phyloP scores from a whole-genome alignment of 2,329 filamentous ascomycete species.

The Colletotrichum kahawae region DNA sequence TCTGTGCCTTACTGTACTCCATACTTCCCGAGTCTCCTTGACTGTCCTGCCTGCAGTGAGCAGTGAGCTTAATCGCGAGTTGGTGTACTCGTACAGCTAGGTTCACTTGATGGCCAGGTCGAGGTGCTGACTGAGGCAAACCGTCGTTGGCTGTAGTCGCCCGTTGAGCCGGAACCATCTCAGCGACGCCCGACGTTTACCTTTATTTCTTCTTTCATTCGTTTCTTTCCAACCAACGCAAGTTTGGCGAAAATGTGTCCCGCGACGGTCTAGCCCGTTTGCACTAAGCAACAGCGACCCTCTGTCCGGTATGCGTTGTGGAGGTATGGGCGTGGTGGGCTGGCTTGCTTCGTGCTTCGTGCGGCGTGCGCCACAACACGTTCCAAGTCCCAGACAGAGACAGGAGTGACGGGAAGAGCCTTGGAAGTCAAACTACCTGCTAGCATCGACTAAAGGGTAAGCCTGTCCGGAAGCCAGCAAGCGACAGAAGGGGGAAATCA shows the following conservation, averaged over 20 bases:
- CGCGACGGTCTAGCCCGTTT: neutral
- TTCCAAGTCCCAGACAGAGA: neutral
- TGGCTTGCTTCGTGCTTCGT: neutral
- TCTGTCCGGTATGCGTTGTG: neutral
- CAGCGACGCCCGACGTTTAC: neutral
- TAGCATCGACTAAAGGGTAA: neutral
- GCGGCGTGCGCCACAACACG: neutral
- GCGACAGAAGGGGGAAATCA: neutral
- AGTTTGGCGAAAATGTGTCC: neutral
- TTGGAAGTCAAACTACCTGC: neutral
- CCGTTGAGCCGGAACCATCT: slow-evolving; percentile 12
- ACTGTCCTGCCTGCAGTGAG: neutral
- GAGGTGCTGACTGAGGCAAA: slow-evolving; percentile 5
- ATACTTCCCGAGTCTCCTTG: neutral
- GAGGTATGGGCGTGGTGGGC: neutral
- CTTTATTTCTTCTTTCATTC: neutral
- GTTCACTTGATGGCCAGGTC: neutral
- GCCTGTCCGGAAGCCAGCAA: neutral
- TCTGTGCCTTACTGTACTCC: neutral
- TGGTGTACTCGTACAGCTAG: neutral
- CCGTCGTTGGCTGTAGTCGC: neutral
- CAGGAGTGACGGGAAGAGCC: neutral
- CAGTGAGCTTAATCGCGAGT: neutral
- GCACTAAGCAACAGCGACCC: neutral
- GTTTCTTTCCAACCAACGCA: neutral